Percentiles rank a stretch among this genome's conserved stretches.
phyloP scores from a whole-genome alignment of 805 yeast species.

The Komagataella ulmi region DNA sequence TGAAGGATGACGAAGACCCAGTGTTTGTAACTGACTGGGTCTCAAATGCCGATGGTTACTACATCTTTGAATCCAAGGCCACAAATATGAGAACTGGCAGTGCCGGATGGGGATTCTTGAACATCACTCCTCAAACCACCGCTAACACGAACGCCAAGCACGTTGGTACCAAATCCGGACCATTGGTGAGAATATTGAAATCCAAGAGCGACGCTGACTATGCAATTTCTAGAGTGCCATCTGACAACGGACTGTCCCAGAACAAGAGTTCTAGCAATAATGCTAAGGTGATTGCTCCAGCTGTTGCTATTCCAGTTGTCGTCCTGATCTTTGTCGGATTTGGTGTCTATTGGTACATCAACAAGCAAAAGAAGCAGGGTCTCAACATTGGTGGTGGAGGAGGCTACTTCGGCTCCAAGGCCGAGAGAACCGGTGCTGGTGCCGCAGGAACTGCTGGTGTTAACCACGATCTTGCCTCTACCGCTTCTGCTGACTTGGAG shows the following conservation, averaged over 20 bases:
- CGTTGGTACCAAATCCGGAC: slow-evolving; percentile 25
- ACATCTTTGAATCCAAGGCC: slow-evolving; percentile 19
- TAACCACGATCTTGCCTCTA: slow-evolving; percentile 7
- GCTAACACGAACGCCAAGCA: slow-evolving; percentile 21
- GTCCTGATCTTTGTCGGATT: slow-evolving; percentile 15
- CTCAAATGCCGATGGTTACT: slow-evolving; percentile 24
- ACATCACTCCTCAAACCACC: slow-evolving; percentile 23
- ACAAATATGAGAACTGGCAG: slow-evolving; percentile 11
- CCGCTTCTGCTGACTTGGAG: slow-evolving; percentile 10
- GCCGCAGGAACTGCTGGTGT: slow-evolving; percentile 5
- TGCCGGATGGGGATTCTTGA: slow-evolving; percentile 23
- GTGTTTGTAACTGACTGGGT: slow-evolving; percentile 20
- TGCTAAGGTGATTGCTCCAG: slow-evolving; percentile 23
- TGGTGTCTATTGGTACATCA: slow-evolving; percentile 18
- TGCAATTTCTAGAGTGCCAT: slow-evolving; percentile 22
- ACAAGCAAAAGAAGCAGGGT: slow-evolving; percentile 10
- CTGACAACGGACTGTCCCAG: slow-evolving; percentile 21
- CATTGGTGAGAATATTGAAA: slow-evolving; percentile 23
- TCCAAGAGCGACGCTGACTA: slow-evolving; percentile 15
- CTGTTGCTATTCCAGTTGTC: slow-evolving; percentile 28
- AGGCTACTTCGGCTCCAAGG: slow-evolving; percentile 5
- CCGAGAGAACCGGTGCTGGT: slow-evolving; percentile 5
- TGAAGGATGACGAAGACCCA: slow-evolving; percentile 16
- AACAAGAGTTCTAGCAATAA: slow-evolving; percentile 7
- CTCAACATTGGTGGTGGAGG: slow-evolving; percentile 3